Base-by-base conservation (phyloP, 2,329 filamentous ascomycete genomes). In the Penicillium sp. region DNA sequence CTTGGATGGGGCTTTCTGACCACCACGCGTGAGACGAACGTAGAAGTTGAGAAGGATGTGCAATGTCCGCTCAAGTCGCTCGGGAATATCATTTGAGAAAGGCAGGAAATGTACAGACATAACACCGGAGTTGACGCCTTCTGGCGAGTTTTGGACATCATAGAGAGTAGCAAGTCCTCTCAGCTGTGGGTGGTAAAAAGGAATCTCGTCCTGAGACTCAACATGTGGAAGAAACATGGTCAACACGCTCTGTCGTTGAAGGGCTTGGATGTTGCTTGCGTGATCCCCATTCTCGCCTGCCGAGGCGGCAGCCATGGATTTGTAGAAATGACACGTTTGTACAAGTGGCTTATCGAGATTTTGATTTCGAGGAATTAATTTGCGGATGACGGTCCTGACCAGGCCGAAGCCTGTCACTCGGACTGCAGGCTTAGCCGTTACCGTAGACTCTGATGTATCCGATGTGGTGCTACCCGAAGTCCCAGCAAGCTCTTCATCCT, bases 161-260 rank as follows among this genome's bases (percentile, higher is more conserved):
- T 96, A 91, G 7, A 92, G 78, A 66, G 95, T 93, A 5, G 88
- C 91, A 25, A 96, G 82, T 12, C 86, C 86, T 54, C 82, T 83
- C 22, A 96, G 88, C 54, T 84, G 82, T 22, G 94, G 94, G 71
- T 97, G 93, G 75, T 97, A 98, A 76, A 90, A 96, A 0, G 94
- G 94, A 62, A 95, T 83, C 2, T 89, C 84, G 14, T 84, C 81
- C 11, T 83, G 78, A 1, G 79, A 78, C 35, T 82, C 74, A 8
- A 86, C 82, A 75, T 96, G 92, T 7, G 94, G 92, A 5, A 90
- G 81, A 73, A 96, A 96, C 37, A 96, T 75, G 15, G 96, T 86
- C 54, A 94, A 76, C 35, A 69, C 61, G 1, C 66, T 65, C 10
- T 67, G 69, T 55, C 22, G 38, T 22, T 31, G 25, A 12, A 11